These are phyloP conservation scores for Apiospora saccharicola DNA, from an alignment of 2,329 filamentous ascomycete species.

Conservation along the genomic window DNA sequence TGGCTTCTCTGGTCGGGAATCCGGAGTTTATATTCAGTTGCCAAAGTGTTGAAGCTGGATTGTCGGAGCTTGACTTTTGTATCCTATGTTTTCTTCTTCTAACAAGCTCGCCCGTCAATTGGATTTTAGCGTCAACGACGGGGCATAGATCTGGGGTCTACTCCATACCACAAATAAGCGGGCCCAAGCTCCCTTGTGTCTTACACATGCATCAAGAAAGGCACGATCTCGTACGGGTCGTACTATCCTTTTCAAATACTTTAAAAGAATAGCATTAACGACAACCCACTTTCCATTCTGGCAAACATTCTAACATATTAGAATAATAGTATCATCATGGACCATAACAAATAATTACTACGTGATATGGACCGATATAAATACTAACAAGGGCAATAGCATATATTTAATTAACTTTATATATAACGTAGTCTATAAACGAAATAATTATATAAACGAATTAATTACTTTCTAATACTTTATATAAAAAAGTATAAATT, in stretches of 20 bases:
- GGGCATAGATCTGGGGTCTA: slow-evolving; percentile 8
- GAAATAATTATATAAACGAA: no score
- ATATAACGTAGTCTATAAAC: no score
- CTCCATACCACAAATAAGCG: background rate
- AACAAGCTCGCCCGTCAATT: background rate
- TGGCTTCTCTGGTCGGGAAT: background rate
- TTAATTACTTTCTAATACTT: no score
- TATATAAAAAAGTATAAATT: no score
- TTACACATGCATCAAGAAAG: no score
- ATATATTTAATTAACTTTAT: background rate
- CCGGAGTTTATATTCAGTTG: background rate
- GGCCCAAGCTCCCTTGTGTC: slow-evolving; percentile 11
- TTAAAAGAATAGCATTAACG: background rate
- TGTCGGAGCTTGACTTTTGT: background rate
- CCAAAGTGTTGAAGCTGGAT: background rate
- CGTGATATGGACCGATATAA: background rate
- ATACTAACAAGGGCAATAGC: background rate
- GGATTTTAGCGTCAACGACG: slow-evolving; percentile 6
- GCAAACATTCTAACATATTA: background rate
- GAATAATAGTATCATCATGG: background rate
- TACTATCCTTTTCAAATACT: background rate
- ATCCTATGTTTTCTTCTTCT: slow-evolving; percentile 14
- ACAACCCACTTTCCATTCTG: background rate
- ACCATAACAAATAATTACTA: background rate
- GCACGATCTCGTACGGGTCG: background rate